A percentile compares a stretch with the other conserved stretches of the same genome.
These are phyloP conservation scores for Claviceps arundinis DNA, from an alignment of 2,329 filamentous ascomycete species.

Conservation along the genomic window DNA sequence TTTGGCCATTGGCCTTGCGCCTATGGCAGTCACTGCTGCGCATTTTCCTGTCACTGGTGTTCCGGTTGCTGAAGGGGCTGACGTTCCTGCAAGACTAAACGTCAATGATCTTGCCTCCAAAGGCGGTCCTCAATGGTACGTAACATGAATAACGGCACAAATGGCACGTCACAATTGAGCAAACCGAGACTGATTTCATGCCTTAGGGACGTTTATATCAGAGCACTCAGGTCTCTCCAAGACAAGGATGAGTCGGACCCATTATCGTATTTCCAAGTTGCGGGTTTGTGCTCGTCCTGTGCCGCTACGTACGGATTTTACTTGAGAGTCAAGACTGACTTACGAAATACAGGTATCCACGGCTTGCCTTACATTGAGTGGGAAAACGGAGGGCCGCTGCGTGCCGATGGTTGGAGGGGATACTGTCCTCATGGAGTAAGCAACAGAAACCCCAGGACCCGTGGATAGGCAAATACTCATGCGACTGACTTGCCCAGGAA, in stretches of 20 bases:
- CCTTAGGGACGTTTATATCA: constrained; percentile 35
- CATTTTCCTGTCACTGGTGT: constrained; percentile 25
- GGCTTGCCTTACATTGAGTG: constrained; percentile 29
- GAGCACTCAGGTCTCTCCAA: constrained; percentile 30
- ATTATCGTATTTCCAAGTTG: constrained; percentile 36
- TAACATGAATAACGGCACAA: not conserved
- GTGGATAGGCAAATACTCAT: not conserved
- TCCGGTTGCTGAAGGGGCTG: constrained; percentile 23
- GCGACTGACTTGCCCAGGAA: constrained; percentile 22
- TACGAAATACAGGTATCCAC: constrained; percentile 21
- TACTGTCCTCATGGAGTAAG: constrained; percentile 36
- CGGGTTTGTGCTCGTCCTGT: constrained; percentile 20
- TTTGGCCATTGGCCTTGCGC: constrained; percentile 14
- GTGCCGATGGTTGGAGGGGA: constrained; percentile 20
- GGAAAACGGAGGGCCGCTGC: constrained; percentile 23
- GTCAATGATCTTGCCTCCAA: constrained; percentile 31
- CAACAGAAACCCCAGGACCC: not conserved
- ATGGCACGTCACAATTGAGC: not conserved
- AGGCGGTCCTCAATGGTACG: constrained; percentile 32
- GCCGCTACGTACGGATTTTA: not conserved
- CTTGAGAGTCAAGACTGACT: constrained; percentile 1
- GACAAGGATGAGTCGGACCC: constrained; percentile 25
- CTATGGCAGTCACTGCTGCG: constrained; percentile 13
- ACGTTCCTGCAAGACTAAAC: constrained; percentile 30
- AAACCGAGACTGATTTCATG: not conserved